phyloP scores from a whole-genome alignment of 1,284 basidiomycete species.

The Vanrija humicola region DNA sequence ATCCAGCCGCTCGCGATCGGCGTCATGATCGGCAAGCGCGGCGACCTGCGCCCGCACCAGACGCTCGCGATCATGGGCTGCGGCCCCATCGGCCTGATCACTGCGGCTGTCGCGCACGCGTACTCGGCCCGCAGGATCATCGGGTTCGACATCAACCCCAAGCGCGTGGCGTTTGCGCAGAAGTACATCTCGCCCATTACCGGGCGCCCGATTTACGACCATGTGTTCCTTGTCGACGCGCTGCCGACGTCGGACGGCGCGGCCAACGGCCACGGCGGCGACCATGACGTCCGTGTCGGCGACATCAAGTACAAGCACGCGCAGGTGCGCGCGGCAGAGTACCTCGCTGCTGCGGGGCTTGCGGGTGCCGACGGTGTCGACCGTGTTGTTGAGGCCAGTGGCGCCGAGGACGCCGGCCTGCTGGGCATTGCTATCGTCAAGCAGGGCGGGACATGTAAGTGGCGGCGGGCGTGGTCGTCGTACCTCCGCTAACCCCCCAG shows the following conservation, averaged over 20 bases:
- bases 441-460: slow-evolving; percentile 54
- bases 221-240: slow-evolving; percentile 33
- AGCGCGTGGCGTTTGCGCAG: slow-evolving; percentile 81
- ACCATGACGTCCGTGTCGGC: slow-evolving; percentile 25
- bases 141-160: slow-evolving; percentile 64
- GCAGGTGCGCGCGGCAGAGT: slow-evolving; percentile 26
- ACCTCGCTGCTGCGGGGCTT: slow-evolving; percentile 29
- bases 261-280: slow-evolving; percentile 27
- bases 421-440: slow-evolving; percentile 58
- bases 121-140: slow-evolving; percentile 48
- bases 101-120: slow-evolving; percentile 52
- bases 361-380: slow-evolving; percentile 54
- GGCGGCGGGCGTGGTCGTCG: not conserved
- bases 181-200: slow-evolving; percentile 54
- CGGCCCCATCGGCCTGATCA: slow-evolving; percentile 52
- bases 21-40: slow-evolving; percentile 41
- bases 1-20: slow-evolving; percentile 80
- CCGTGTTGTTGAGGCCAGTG: slow-evolving; percentile 60
- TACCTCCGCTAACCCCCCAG: slow-evolving; percentile 12
- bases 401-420: slow-evolving; percentile 61
- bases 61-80: slow-evolving; percentile 44
- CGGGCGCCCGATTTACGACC: slow-evolving; percentile 40
- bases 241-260: slow-evolving; percentile 22
- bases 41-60: slow-evolving; percentile 39
- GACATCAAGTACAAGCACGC: slow-evolving; percentile 43